A percentile compares a stretch with the other conserved stretches of the same genome.
Conservation (phyloP, 2,329 filamentous ascomycete species). For the Ascochyta clinopodiicola region DNA sequence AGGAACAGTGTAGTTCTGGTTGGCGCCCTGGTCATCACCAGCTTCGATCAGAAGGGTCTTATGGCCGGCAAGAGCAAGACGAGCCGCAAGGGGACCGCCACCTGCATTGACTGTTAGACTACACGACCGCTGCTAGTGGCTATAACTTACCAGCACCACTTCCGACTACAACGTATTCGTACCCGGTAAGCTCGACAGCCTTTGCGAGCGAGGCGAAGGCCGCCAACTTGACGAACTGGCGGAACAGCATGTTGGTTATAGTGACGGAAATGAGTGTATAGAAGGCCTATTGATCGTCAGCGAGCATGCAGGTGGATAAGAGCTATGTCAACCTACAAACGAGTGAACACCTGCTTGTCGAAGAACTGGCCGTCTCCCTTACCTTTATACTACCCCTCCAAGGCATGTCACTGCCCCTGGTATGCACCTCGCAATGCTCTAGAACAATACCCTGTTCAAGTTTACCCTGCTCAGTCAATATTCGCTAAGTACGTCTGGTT, state of each 20-base stretch:
- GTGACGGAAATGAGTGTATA: slow-evolving; percentile 4
- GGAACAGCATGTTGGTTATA: slow-evolving; percentile 32
- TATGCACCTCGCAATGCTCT: slow-evolving; percentile 2
- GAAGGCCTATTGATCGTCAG: slow-evolving; percentile 19
- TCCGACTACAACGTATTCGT: slow-evolving; percentile 69
- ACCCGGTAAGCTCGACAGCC: slow-evolving; percentile 48
- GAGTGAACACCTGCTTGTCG: slow-evolving; percentile 14
- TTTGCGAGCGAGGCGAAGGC: slow-evolving; percentile 30
- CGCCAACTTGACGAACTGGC: slow-evolving; percentile 25
- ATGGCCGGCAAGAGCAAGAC: slow-evolving; percentile 66
- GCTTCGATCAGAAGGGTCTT: slow-evolving; percentile 68
- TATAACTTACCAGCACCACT: slow-evolving; percentile 46
- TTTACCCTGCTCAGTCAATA: slow-evolving; percentile 4
- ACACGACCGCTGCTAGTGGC: not conserved
- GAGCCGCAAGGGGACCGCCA: slow-evolving; percentile 52
- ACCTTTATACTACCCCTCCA: slow-evolving; percentile 16
- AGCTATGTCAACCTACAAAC: slow-evolving; percentile 11
- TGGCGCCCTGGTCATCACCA: slow-evolving; percentile 63
- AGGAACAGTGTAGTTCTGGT: slow-evolving; percentile 61
- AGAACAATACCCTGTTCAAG: not conserved
- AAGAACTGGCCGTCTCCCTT: not conserved
- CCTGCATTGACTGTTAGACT: slow-evolving; percentile 11
- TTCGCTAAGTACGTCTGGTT: slow-evolving; percentile 7
- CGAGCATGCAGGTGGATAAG: not conserved
- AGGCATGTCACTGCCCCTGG: slow-evolving; percentile 6